Evolutionary conservation across 2,329 filamentous ascomycete species (phyloP).

Genomic region (Alternaria panax): DNA sequence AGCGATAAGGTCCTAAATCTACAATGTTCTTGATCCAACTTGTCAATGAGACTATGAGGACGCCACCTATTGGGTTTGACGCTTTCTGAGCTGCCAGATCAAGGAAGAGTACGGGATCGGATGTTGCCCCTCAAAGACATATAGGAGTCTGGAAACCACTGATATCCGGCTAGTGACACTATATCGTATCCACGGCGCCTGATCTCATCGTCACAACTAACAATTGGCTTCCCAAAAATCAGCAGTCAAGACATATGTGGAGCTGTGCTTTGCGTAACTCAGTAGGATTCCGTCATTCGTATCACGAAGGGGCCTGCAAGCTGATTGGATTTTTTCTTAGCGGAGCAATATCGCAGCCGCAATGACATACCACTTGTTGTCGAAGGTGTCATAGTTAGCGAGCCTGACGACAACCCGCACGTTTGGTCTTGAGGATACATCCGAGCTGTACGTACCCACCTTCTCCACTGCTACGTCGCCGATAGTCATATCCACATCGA

Average conservation of each 20-base stretch:
- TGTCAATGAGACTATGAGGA: background rate
- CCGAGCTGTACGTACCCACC: conserved; percentile 9
- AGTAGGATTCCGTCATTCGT: conserved; percentile 1
- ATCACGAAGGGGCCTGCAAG: background rate
- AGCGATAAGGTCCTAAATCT: background rate
- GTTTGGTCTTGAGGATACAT: conserved; percentile 3
- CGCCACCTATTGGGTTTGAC: background rate
- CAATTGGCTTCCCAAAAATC: background rate
- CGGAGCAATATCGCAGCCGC: background rate
- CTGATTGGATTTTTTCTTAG: background rate
- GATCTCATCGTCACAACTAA: background rate
- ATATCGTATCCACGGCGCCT: background rate
- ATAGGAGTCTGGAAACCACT: background rate
- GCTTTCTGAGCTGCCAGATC: background rate
- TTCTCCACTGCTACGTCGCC: conserved; percentile 1
- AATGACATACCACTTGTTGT: conserved; percentile 2
- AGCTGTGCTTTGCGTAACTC: conserved; percentile 2
- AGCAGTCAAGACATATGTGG: background rate
- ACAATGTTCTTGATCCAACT: background rate
- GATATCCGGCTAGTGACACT: background rate
- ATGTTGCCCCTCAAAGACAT: background rate
- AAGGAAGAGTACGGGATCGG: background rate
- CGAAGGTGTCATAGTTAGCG: background rate
- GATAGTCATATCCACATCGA: background rate
- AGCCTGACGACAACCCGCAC: background rate